Base-by-base conservation (phyloP, 2,329 filamentous ascomycete species). In the Cercospora beticola region DNA sequence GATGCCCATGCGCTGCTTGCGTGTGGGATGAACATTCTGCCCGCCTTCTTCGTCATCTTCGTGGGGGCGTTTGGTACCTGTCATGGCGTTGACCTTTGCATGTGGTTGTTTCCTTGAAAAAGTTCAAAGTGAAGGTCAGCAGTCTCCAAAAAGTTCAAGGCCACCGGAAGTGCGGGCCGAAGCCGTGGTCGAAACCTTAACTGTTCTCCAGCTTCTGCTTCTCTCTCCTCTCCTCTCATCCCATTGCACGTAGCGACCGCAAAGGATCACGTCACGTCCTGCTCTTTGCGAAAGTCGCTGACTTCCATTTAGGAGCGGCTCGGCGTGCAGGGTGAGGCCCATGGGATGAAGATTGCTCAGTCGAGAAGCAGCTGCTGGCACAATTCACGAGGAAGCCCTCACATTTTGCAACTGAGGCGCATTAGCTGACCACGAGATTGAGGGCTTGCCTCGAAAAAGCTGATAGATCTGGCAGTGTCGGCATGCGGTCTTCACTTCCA, bases 1-100 rank as follows among this genome's bases (percentile, higher is more conserved):
- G 54, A 65, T 59, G 14, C 33, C 62, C 30, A 77, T 67, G 31
- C 76, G 76, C 49, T 75, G 78, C 68, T 76, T 78, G 21, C 76
- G 72, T 30, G 75, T 73, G 9, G 76, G 74, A 66, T 77, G 76
- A 12, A 78, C 67, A 61, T 71, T 66, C 26, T 74, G 70, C 10
- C 65, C 63, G 14, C 56, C 62, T 14, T 62, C 46, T 52, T 68
- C 57, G 54, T 72, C 70, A n/a, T 70, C 69, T 3, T 71, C 69
- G 54, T 66, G 68, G 18, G 71, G 60, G 46, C 76, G 71, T 67
- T 77, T 77, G 18, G 49, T 36, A 23, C 71, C 71, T n/a, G 71
- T 64, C 74, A 75, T 76, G n/a, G 43, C 21, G 49, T 4, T n/a
- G 49, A 14, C 23, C 49, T 28, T 56, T 56, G 49, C 21, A 56